Conservation (phyloP, 225 moss, liverwort and hornwort species). For the Takakia lepidozioides region DNA sequence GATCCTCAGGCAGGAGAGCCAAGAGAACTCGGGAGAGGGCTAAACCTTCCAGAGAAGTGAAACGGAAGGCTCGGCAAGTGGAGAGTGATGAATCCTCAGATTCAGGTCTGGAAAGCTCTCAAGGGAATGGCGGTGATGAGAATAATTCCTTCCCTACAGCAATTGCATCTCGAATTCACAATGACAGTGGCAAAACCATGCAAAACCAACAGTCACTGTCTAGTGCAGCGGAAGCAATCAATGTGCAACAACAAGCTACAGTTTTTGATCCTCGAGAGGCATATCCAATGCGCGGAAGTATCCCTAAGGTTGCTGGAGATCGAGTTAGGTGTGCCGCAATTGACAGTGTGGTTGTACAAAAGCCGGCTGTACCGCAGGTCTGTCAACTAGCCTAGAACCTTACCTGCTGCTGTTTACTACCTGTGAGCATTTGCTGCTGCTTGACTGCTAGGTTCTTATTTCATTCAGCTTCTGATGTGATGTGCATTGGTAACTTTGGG, state of each 20-base stretch:
- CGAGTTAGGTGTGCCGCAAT: conserved; percentile 3
- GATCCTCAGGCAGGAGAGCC: conserved; percentile 18
- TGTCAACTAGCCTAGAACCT: background rate
- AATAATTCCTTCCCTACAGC: too few relatives aligned
- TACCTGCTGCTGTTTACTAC: too few relatives aligned
- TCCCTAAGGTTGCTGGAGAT: background rate
- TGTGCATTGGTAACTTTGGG: too few relatives aligned
- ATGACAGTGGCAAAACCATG: background rate
- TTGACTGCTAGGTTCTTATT: too few relatives aligned
- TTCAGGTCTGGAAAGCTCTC: conserved; percentile 3
- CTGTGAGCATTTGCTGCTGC: too few relatives aligned
- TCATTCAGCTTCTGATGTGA: too few relatives aligned
- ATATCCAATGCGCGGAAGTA: background rate
- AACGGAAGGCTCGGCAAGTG: conserved; percentile 13
- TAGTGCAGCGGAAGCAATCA: background rate
- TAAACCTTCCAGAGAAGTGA: conserved; percentile 9
- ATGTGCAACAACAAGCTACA: background rate
- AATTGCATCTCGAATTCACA: background rate
- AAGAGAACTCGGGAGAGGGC: conserved; percentile 7
- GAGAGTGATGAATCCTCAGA: conserved; percentile 34
- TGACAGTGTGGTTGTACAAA: background rate
- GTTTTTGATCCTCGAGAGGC: too few relatives aligned
- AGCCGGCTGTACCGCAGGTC: conserved; percentile 19
- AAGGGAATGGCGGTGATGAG: conserved; percentile 17
- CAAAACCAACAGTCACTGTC: background rate